Evolutionary conservation across 2,329 filamentous ascomycete species (phyloP).

Genomic region (Waltergamsia citrina): DNA sequence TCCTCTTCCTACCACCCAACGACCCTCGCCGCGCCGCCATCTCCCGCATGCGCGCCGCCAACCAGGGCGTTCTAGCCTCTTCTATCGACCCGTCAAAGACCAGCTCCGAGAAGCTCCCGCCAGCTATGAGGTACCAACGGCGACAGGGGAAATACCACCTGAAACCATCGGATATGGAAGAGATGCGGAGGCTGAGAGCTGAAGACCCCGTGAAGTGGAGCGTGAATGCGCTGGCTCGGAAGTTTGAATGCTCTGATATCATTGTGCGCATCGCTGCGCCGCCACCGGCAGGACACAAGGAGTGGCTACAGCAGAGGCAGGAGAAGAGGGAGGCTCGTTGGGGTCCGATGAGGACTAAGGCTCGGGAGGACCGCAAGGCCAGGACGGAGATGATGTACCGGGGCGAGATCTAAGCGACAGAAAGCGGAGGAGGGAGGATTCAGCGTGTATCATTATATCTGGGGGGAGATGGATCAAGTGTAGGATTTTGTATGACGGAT

Average conservation of each 20-base stretch:
- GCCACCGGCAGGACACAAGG: conserved; percentile 35
- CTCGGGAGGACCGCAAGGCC: conserved; percentile 44
- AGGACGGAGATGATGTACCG: conserved; percentile 41
- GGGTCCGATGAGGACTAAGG: conserved; percentile 45
- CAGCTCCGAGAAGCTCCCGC: conserved; percentile 20
- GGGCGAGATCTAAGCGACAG: conserved; percentile 34
- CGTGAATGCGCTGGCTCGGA: conserved; percentile 39
- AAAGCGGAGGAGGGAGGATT: neutral
- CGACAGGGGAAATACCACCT: conserved; percentile 40
- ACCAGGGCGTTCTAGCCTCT: conserved; percentile 11
- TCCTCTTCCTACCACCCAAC: conserved; percentile 51
- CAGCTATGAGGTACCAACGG: conserved; percentile 20
- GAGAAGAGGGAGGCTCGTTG: conserved; percentile 43
- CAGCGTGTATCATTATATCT: neutral
- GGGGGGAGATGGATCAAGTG: neutral
- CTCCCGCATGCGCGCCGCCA: conserved; percentile 32
- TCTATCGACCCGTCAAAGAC: conserved; percentile 8
- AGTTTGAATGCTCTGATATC: conserved; percentile 44
- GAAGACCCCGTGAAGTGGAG: conserved; percentile 47
- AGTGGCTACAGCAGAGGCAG: conserved; percentile 31
- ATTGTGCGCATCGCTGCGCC: conserved; percentile 51
- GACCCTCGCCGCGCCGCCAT: conserved; percentile 44
- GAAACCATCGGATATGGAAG: conserved; percentile 42
- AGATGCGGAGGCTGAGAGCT: conserved; percentile 47
- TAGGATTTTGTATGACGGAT: neutral